Evolutionary conservation across 1,284 basidiomycete genomes (phyloP).

Genomic region (Trichosporon faecale): DNA sequence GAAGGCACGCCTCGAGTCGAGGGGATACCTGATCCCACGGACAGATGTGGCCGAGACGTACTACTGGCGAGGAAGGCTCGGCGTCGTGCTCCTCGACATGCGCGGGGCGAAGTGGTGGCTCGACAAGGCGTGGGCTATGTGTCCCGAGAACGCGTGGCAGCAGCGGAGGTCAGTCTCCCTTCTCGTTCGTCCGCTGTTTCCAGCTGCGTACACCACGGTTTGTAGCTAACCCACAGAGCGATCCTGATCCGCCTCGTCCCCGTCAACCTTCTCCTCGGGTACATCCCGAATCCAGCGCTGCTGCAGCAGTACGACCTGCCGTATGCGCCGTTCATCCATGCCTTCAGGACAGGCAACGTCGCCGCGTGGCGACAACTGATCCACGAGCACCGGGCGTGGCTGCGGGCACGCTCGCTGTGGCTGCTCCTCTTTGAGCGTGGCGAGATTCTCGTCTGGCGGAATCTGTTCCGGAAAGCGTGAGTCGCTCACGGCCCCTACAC

Average conservation of each 20-base stretch:
- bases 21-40: conserved; percentile 24
- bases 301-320: conserved; percentile 47
- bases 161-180: conserved; percentile 35
- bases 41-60: conserved; percentile 42
- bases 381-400: conserved; percentile 46
- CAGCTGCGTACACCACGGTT: neutral
- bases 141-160: conserved; percentile 33
- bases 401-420: conserved; percentile 47
- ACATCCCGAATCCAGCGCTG: conserved; percentile 35
- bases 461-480: conserved; percentile 50
- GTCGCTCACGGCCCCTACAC: conserved; percentile 16
- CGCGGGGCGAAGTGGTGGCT: conserved; percentile 37
- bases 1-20: conserved; percentile 31
- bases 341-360: conserved; percentile 48
- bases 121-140: conserved; percentile 38
- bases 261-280: conserved; percentile 50
- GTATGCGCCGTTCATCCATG: conserved; percentile 47
- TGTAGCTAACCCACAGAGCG: conserved; percentile 31
- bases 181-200: neutral
- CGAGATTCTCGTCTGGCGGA: conserved; percentile 53
- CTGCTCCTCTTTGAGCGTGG: conserved; percentile 52
- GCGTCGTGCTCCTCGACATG: conserved; percentile 42
- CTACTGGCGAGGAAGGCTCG: conserved; percentile 46
- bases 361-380: conserved; percentile 44
- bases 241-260: conserved; percentile 53